Percentiles rank a stretch among this genome's conserved stretches.
Evolutionary conservation across 345 rosid species (phyloP).

Genomic region (Bruguiera sexangula): DNA sequence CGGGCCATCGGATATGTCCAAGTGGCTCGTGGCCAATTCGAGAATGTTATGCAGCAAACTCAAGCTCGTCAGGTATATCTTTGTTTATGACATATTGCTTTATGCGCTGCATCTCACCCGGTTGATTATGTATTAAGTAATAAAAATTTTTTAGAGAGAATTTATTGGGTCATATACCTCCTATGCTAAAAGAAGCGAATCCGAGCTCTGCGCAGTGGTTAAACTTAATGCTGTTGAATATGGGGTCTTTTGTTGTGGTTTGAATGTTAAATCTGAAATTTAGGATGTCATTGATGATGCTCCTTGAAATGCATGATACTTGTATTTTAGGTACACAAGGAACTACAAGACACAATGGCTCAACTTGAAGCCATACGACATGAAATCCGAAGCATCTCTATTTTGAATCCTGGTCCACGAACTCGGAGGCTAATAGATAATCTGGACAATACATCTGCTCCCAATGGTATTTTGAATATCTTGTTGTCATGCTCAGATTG

Average conservation of each 20-base stretch:
- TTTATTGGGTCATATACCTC: too few species aligned
- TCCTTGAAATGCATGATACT: not conserved
- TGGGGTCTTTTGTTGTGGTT: not conserved
- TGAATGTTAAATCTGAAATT: not conserved
- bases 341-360: constrained; percentile 79
- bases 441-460: constrained; percentile 27
- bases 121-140: not conserved
- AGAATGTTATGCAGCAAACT: constrained; percentile 75
- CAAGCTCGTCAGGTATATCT: constrained; percentile 75
- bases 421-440: constrained; percentile 60
- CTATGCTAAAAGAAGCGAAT: too few species aligned
- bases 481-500: not conserved
- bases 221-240: not conserved
- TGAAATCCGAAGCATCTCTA: constrained; percentile 67
- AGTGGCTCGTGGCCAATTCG: constrained; percentile 84
- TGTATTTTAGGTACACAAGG: constrained; percentile 65
- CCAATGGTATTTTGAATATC: constrained; percentile 31
- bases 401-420: constrained; percentile 65
- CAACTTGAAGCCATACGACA: constrained; percentile 84
- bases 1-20: constrained; percentile 79
- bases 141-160: too few species aligned
- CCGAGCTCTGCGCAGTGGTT: too few species aligned
- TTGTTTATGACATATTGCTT: not conserved
- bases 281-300: not conserved
- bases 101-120: not conserved